Base-by-base conservation (phyloP, 495 filamentous ascomycete species). In the Melanomma pulvis-pyrius region DNA sequence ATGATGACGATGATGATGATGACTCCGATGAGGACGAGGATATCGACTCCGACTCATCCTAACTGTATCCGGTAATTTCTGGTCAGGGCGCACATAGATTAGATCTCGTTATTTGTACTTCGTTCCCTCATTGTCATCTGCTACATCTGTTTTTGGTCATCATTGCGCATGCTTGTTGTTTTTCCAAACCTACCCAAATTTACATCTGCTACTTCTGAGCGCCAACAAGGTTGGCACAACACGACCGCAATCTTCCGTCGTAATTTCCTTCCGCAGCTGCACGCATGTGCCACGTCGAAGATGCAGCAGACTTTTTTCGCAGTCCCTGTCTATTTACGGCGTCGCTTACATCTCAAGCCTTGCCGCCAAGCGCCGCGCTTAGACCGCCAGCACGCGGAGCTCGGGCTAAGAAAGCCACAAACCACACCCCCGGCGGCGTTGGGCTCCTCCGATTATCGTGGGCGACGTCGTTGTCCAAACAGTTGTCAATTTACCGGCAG, bases 11-110 rank as follows among this genome's bases (percentile, higher is more conserved):
- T 6, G 39, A 44, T 44, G 39, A 44, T 6, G 39, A 44, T 3
- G 39, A 44, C 39, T 44, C 39, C 9, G 39, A 44, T 21, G 72
- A 74, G 55, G 68, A 30, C 46, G 72, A 73, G 17, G 68, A 65
- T 32, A 41, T 57, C 19, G 60, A 54, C 41, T 49, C 21, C 15
- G 28, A 28, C 32, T 44, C 39, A 44, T 44, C 39, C 39, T 44
- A 44, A 44, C 39, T 44, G 12, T 24, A 7, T 8, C 6, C 22
- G 17, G 36, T n/a, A 26, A 22, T 21, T 58, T 6, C 25, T 19
- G 13, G 58, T n/a, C n/a, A 15, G 39, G 39, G 9, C 17, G 39
- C 9, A 46, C 36, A 50, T 53, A 50, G 51, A 39, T 62, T 67
- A 47, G 32, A 39, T 61, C 46, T 32, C 39, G 30, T 61, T 61